Conservation (phyloP, 768 basidiomycete genomes). For the Termitomyces sp. region DNA sequence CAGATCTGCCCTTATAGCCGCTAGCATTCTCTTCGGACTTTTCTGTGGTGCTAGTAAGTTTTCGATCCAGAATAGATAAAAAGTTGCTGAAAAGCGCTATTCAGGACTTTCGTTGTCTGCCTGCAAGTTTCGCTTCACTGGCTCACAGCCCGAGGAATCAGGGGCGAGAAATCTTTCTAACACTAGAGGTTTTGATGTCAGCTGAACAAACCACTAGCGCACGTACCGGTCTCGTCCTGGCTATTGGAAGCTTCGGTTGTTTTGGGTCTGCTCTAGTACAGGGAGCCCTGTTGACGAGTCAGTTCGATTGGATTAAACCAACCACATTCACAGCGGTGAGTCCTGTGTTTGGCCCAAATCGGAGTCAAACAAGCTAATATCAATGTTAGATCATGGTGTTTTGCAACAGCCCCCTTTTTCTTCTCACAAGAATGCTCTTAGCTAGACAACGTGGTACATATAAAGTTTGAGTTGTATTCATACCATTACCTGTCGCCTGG, state of each 20-base stretch:
- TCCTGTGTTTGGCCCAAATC: not conserved
- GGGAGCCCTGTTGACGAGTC: slow-evolving; percentile 27
- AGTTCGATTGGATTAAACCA: slow-evolving; percentile 28
- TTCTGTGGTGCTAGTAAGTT: slow-evolving; percentile 41
- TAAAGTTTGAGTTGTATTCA: not conserved
- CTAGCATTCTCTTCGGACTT: slow-evolving; percentile 43
- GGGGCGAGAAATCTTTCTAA: slow-evolving; percentile 23
- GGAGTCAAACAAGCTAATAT: not conserved
- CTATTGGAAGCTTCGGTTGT: slow-evolving; percentile 26
- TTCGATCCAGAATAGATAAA: not conserved
- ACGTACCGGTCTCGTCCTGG: slow-evolving; percentile 31
- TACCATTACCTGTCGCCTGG: not conserved
- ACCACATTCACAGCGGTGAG: slow-evolving; percentile 32
- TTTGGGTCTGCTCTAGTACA: slow-evolving; percentile 32
- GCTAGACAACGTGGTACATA: not conserved
- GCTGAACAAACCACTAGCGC: slow-evolving; percentile 18
- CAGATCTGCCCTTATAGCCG: slow-evolving; percentile 30
- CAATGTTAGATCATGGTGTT: not conserved
- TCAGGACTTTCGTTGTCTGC: slow-evolving; percentile 30
- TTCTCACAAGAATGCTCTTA: not conserved
- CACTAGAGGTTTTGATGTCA: not conserved
- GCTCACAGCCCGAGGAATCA: slow-evolving; percentile 27
- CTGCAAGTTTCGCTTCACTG: slow-evolving; percentile 24
- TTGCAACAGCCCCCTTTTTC: not conserved
- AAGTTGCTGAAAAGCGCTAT: not conserved